Percentiles rank a stretch among this genome's conserved stretches.
Evolutionary conservation across 1,284 basidiomycete species (phyloP).

Genomic region (Trametes sp.): DNA sequence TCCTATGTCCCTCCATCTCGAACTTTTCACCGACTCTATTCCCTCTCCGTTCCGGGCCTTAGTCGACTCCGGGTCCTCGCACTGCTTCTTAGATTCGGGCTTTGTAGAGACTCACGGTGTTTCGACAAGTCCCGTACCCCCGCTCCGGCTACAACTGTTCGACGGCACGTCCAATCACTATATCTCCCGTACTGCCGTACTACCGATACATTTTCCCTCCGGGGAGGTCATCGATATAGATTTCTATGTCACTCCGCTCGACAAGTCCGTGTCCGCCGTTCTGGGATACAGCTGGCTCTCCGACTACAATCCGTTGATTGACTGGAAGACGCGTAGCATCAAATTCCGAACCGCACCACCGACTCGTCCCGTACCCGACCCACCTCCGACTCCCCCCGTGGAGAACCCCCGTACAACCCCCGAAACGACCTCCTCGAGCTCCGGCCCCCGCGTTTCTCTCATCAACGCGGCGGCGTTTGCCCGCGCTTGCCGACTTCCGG

Average conservation of each 20-base stretch:
- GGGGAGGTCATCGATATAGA: slow-evolving; percentile 8
- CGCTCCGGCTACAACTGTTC: slow-evolving; percentile 5
- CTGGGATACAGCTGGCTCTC: slow-evolving; percentile 29
- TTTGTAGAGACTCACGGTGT: slow-evolving; percentile 3
- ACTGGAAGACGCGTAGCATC: slow-evolving; percentile 25
- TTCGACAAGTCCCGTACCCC: neutral
- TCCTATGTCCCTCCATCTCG: slow-evolving; percentile 2
- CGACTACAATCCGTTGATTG: slow-evolving; percentile 28
- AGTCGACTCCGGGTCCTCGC: slow-evolving; percentile 16
- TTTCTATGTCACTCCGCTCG: slow-evolving; percentile 19
- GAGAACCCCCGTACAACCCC: too few relatives aligned
- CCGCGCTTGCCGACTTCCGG: slow-evolving; percentile 13
- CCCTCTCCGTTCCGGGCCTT: slow-evolving; percentile 2
- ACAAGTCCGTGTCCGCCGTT: slow-evolving; percentile 19
- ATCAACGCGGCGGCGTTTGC: slow-evolving; percentile 23
- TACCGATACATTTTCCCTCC: slow-evolving; percentile 13
- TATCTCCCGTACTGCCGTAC: neutral
- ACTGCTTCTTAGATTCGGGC: slow-evolving; percentile 17
- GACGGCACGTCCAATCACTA: slow-evolving; percentile 11
- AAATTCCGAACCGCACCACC: slow-evolving; percentile 15
- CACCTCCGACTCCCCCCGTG: neutral
- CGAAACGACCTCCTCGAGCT: too few relatives aligned
- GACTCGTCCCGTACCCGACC: slow-evolving; percentile 2
- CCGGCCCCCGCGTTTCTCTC: slow-evolving; percentile 15
- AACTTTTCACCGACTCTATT: slow-evolving; percentile 2